A percentile compares a stretch with the other conserved stretches of the same genome.
phyloP scores from a whole-genome alignment of 257 asterid genomes.

The Salvia hispanica region DNA sequence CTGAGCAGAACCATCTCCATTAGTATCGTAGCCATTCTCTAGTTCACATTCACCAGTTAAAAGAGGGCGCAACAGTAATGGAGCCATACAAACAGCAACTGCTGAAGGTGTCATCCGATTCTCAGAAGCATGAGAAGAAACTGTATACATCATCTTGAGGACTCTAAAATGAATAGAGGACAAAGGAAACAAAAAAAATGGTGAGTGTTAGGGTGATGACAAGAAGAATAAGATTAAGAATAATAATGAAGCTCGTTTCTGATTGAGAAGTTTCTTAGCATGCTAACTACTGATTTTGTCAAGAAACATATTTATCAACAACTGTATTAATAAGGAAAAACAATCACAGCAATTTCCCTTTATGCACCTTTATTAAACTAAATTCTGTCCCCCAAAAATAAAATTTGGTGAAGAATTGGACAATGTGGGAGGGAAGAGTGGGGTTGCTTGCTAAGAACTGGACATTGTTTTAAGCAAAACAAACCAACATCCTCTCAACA shows the following conservation, averaged over 20 bases:
- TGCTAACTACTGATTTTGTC: slow-evolving; percentile 9
- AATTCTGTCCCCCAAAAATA: not conserved
- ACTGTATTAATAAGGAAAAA: not conserved
- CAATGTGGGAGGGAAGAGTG: not conserved
- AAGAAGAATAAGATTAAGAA: too few relatives aligned
- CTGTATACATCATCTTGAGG: slow-evolving; percentile 89
- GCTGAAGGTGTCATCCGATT: slow-evolving; percentile 96
- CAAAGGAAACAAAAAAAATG: slow-evolving; percentile 30
- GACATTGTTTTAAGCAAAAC: not conserved
- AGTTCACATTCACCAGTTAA: slow-evolving; percentile 97
- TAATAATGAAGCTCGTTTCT: slow-evolving; percentile 9
- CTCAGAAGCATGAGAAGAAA: slow-evolving; percentile 79
- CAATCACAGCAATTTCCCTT: slow-evolving; percentile 12
- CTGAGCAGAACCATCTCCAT: slow-evolving; percentile 92
- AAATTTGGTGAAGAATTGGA: not conserved
- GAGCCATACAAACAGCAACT: slow-evolving; percentile 99
- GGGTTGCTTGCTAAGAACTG: not conserved
- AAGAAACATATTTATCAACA: slow-evolving; percentile 5
- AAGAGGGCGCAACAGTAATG: slow-evolving; percentile 93
- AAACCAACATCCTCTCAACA: slow-evolving; percentile 1
- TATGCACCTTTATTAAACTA: not conserved
- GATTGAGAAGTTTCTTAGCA: not conserved
- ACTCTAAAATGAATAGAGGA: slow-evolving; percentile 48
- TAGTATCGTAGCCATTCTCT: slow-evolving; percentile 79
- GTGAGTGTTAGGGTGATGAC: slow-evolving; percentile 10